Conservation (phyloP, 164 flowering plant genomes). For the Vitis rupestris region DNA sequence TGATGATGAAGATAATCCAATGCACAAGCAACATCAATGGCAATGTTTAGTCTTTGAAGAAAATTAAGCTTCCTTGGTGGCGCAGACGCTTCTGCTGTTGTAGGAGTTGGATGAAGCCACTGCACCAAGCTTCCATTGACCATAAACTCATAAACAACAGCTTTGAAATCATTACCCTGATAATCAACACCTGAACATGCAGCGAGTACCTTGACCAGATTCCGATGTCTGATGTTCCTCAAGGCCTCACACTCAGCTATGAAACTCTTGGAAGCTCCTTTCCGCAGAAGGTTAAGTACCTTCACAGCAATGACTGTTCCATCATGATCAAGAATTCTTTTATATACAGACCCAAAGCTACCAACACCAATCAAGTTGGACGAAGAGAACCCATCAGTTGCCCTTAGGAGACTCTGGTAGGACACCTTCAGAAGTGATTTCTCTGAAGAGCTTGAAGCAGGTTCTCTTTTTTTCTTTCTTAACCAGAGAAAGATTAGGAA, state of each 20-base stretch:
- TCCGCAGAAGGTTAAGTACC: constrained; percentile 2
- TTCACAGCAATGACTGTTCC: constrained; percentile 3
- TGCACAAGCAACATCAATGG: constrained; percentile 6
- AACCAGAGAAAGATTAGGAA: not conserved
- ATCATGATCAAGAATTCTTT: not conserved
- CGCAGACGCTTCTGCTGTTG: not conserved
- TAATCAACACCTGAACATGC: too few relatives aligned
- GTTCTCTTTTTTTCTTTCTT: not conserved
- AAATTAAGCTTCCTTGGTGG: not conserved
- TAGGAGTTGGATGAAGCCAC: too few relatives aligned
- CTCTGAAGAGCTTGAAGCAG: not conserved
- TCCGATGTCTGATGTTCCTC: not conserved
- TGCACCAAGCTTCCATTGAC: too few relatives aligned
- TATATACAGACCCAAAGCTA: too few relatives aligned
- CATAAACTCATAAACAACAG: too few relatives aligned
- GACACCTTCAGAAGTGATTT: not conserved
- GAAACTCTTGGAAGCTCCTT: not conserved
- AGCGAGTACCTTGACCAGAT: too few relatives aligned
- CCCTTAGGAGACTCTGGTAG: not conserved
- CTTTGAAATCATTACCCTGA: too few relatives aligned
- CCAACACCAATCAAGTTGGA: too few relatives aligned
- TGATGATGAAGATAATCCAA: constrained; percentile 4
- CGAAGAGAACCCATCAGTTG: not conserved
- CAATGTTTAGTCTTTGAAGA: not conserved
- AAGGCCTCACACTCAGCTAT: too few relatives aligned